phyloP scores from a whole-genome alignment of 495 filamentous ascomycete genomes.

The Neurospora sp. region DNA sequence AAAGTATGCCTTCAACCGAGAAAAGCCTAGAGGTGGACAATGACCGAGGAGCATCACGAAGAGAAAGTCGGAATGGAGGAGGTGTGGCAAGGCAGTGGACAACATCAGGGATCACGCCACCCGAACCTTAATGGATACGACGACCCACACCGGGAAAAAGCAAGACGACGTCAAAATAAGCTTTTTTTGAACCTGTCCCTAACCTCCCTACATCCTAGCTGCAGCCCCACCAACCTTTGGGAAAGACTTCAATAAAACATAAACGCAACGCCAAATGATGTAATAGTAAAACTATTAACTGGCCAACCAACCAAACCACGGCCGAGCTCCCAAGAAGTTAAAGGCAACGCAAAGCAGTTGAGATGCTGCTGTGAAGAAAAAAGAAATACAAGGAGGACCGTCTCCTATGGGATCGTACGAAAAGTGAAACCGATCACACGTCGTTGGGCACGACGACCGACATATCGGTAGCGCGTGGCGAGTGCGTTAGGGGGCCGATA shows the following conservation, averaged over 20 bases:
- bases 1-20: not conserved
- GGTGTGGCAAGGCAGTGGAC: not conserved
- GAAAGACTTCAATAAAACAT: not conserved
- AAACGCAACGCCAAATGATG: not conserved
- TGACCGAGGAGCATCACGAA: not conserved
- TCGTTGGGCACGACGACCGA: not conserved
- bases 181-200: not conserved
- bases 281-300: not conserved
- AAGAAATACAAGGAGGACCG: not conserved
- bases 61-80: not conserved
- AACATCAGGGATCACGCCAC: not conserved
- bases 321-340: not conserved
- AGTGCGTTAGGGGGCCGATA: conserved; percentile 33
- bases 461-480: not conserved
- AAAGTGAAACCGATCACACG: not conserved
- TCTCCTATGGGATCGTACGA: not conserved
- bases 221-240: not conserved
- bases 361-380: not conserved
- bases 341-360: not conserved
- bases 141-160: not conserved
- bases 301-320: not conserved
- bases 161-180: not conserved
- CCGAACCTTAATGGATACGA: not conserved
- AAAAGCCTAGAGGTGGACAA: not conserved
- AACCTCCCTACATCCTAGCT: not conserved